Base-by-base conservation (phyloP, 495 filamentous ascomycete species). In the Apiosordaria backusii region DNA sequence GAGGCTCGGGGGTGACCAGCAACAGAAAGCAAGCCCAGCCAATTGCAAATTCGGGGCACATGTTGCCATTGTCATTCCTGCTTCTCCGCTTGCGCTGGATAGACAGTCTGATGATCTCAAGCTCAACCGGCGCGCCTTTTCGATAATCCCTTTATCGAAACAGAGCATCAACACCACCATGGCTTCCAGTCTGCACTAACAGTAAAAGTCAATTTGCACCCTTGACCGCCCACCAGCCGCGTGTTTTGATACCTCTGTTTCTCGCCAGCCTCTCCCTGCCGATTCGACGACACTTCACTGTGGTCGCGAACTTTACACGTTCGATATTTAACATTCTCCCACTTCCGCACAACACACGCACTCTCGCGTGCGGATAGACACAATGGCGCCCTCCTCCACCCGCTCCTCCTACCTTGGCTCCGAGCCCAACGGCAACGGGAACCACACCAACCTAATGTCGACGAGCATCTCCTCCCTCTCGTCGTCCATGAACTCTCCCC, bases 381-480 rank as follows among this genome's bases (percentile, higher is more conserved):
- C 67, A 70, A 79, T 72, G 72, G 70, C 64, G 13, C 35, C 35
- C 35, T 77, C 77, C 19, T 71, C 77, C 68, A 74, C 78, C 57
- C 79, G 62, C 74, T 75, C 16, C 66, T 79, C 26, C 18, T 62
- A 54, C 58, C 57, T 29, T 59, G 10, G 35, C 35, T 45, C 35
- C 35, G 35, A 45, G 35, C 35, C 35, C 35, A 23, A 55, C 52
- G 52, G 52, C 52, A 54, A 54, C 21, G 16, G 50, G 6, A 61
- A 64, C 9, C 50, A 76, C 75, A 45, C 72, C 67, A 22, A 65
- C 64, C 24, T 79, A 23, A 78, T 85, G 26, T 76, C 80, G 4
- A 76, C 78, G 13, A 83, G 82, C 13, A 81, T 85, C 55, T 75
- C 81, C 6, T 82, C 81, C 13, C 70, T 81, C 10, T 76, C 80